phyloP scores from a whole-genome alignment of 116 monocot species.

The Dioscorea cayenensis region DNA sequence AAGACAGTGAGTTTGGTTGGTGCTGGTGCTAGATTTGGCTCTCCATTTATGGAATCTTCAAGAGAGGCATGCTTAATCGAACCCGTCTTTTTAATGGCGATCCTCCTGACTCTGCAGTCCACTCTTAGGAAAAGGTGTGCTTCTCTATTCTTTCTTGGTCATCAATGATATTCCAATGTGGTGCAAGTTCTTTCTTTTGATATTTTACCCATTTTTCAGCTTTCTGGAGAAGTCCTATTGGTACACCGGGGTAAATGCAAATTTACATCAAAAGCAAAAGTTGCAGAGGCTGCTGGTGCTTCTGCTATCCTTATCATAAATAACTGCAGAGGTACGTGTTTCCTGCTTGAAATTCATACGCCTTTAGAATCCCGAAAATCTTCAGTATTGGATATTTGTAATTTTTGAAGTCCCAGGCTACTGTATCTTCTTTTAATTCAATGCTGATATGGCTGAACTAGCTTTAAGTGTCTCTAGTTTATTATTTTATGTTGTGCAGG shows the following conservation, averaged over 20 bases:
- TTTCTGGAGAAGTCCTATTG: slow-evolving; percentile 6
- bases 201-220: background rate
- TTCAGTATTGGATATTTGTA: background rate
- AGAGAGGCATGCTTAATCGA: slow-evolving; percentile 79
- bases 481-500: slow-evolving; percentile 41
- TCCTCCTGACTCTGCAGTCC: slow-evolving; percentile 67
- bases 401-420: too few relatives aligned
- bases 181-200: background rate
- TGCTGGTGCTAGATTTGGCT: slow-evolving; percentile 93
- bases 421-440: too few relatives aligned
- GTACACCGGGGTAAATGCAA: slow-evolving; percentile 54
- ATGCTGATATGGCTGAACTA: too few relatives aligned
- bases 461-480: background rate
- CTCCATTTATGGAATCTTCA: slow-evolving; percentile 72
- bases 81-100: slow-evolving; percentile 52
- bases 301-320: slow-evolving; percentile 96
- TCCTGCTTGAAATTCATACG: background rate
- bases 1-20: slow-evolving; percentile 86
- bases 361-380: background rate
- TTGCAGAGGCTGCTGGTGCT: slow-evolving; percentile 96
- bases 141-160: background rate
- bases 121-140: slow-evolving; percentile 45
- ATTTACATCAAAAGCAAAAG: slow-evolving; percentile 89
- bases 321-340: slow-evolving; percentile 51
- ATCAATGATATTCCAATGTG: background rate